Evolutionary conservation across 2,329 filamentous ascomycete species (phyloP).

Genomic region (Penicillium oxalicum): DNA sequence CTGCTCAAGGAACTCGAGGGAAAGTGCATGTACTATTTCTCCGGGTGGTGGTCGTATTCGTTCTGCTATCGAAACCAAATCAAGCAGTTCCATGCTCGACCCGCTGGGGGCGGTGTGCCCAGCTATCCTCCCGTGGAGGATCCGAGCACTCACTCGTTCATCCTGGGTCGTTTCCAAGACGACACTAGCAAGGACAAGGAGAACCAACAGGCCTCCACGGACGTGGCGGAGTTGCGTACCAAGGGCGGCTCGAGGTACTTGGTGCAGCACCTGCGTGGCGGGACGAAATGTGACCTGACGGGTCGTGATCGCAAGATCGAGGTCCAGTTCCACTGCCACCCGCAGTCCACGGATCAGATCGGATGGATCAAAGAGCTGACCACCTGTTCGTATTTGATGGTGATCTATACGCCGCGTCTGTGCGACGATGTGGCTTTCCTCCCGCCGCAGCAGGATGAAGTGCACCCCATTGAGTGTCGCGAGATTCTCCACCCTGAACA

Average conservation of each 20-base stretch:
- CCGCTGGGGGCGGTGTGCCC: slow-evolving; percentile 61
- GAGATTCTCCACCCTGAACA: slow-evolving; percentile 60
- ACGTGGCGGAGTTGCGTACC: slow-evolving; percentile 63
- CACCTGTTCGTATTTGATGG: slow-evolving; percentile 89
- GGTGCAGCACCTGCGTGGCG: slow-evolving; percentile 71
- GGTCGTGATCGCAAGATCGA: slow-evolving; percentile 76
- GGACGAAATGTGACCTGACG: slow-evolving; percentile 81
- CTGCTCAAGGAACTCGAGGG: slow-evolving; percentile 71
- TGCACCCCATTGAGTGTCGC: slow-evolving; percentile 70
- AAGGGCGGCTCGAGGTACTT: slow-evolving; percentile 82
- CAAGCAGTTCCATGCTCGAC: slow-evolving; percentile 81
- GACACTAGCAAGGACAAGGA: slow-evolving; percentile 29
- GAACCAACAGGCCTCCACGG: slow-evolving; percentile 21
- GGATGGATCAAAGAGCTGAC: slow-evolving; percentile 89
- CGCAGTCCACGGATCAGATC: slow-evolving; percentile 68
- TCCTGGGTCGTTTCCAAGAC: slow-evolving; percentile 58
- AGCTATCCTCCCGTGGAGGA: slow-evolving; percentile 70
- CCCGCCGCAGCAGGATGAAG: slow-evolving; percentile 69
- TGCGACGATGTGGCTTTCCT: slow-evolving; percentile 83
- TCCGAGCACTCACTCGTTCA: slow-evolving; percentile 66
- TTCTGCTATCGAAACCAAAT: slow-evolving; percentile 88
- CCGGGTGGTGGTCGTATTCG: slow-evolving; percentile 93
- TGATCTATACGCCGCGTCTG: slow-evolving; percentile 80
- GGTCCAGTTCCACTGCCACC: slow-evolving; percentile 72
- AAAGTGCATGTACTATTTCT: slow-evolving; percentile 74